Base-by-base conservation (phyloP, 2,329 filamentous ascomycete genomes). In the Leptographium radiaticola region DNA sequence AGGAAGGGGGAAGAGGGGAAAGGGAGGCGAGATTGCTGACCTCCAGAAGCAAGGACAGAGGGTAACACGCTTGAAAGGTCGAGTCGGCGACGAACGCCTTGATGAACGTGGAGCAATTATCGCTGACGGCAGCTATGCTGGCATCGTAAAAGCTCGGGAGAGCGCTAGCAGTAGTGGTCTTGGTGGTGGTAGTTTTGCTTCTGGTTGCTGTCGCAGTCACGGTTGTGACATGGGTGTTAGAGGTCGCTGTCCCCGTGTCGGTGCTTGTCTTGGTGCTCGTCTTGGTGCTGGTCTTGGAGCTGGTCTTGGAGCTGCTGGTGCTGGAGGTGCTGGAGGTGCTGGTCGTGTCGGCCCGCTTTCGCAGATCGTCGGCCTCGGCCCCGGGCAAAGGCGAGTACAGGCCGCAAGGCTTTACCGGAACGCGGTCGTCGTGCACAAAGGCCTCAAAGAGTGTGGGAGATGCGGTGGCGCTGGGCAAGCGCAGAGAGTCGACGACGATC, bases 31-130 rank as follows among this genome's bases (percentile, higher is more conserved):
- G 30, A 12, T 36, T 11, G 64, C 78, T 64, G 70, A 87, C 86
- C 73, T 87, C 81, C 11, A 97, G 73, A 59, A 97, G 78, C 62
- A 95, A 75, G 1, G 90, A 95, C 55, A 96, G 74, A 0, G 91
- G 88, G 60, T 90, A 81, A 70, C 91, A 97, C 51, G 76, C 67
- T 60, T 80, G 77, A 61, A 93, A 89, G 4, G 79, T 81, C 7
- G 75, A 64, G 63, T 87, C 79, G 48, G 69, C 70, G 51, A 93
- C 75, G 61, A 95, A 81, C 2, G 66, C 67, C 51, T 78, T 73
- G 66, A 95, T 83, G 68, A 91, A 90, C 6, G 65, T 65, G 4
- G 81, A 79, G 63, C 86, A 90, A 6, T 71, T 70, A 30, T 73
- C 75, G 12, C 68, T 51, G 52, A 66, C 55, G 57, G 74, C 74